Percentiles rank a stretch among this genome's conserved stretches.
phyloP scores from a whole-genome alignment of 176 grass and related monocot genomes.

The Triticum timopheevii region DNA sequence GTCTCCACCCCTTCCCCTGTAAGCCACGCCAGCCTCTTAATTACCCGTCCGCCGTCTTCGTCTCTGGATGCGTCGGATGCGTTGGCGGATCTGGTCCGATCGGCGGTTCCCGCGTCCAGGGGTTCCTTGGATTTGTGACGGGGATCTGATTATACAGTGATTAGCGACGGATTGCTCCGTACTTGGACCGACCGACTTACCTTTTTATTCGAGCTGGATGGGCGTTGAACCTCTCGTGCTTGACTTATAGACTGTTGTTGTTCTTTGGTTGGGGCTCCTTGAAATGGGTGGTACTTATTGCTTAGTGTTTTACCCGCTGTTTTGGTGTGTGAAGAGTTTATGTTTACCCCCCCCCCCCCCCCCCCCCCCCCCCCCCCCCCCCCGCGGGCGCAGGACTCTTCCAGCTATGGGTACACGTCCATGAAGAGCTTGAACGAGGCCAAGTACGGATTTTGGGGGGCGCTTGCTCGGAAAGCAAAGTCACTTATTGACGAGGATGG shows the following conservation, averaged over 20 bases:
- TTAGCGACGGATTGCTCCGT: neutral
- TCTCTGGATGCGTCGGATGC: conserved; percentile 28
- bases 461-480: conserved; percentile 82
- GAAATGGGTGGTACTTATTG: neutral
- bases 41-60: neutral
- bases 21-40: neutral
- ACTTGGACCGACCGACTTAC: neutral
- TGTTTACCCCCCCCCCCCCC: neutral
- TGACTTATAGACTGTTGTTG: neutral
- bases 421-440: conserved; percentile 89
- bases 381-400: conserved; percentile 67
- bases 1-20: conserved; percentile 49
- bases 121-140: neutral
- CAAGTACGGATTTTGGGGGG: conserved; percentile 86
- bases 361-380: neutral
- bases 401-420: conserved; percentile 67
- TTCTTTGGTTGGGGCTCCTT: neutral
- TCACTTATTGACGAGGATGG: conserved; percentile 81
- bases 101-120: neutral
- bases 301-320: neutral
- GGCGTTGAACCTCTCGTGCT: neutral
- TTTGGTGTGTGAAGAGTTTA: neutral
- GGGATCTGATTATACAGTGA: neutral
- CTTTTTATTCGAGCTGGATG: neutral
- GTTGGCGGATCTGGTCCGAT: conserved; percentile 43